phyloP scores from a whole-genome alignment of 768 basidiomycete species.

The Suillus americanus region DNA sequence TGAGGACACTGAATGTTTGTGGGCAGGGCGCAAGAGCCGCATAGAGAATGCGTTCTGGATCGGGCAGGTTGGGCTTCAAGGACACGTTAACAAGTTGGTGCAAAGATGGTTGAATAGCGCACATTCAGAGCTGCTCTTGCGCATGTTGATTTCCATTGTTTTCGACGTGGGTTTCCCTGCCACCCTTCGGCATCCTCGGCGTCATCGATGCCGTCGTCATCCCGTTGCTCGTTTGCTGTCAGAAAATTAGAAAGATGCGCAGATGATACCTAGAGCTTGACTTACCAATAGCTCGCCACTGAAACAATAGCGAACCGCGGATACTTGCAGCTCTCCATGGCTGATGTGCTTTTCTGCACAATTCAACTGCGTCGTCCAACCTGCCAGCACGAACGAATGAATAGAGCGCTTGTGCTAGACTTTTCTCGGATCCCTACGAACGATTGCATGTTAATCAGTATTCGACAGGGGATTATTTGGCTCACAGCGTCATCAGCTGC shows the following conservation, averaged over 20 bases:
- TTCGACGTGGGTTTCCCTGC: conserved; percentile 75
- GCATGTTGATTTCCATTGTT: conserved; percentile 88
- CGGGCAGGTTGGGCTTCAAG: conserved; percentile 52
- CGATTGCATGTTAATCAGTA: background rate
- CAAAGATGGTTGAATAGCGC: conserved; percentile 14
- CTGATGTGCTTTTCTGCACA: conserved; percentile 81
- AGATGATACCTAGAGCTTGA: conserved; percentile 8
- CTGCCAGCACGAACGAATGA: conserved; percentile 83
- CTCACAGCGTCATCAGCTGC: conserved; percentile 80
- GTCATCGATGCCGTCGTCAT: conserved; percentile 46
- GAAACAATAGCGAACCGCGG: conserved; percentile 76
- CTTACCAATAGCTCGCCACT: conserved; percentile 72
- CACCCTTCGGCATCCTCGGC: conserved; percentile 47
- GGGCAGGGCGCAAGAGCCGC: conserved; percentile 79
- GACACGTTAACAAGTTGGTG: background rate
- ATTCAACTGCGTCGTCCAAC: conserved; percentile 78
- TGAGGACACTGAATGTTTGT: conserved; percentile 63
- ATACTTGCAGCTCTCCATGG: conserved; percentile 93
- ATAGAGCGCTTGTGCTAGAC: conserved; percentile 74
- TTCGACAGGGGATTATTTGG: conserved; percentile 4
- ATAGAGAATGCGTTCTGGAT: conserved; percentile 82
- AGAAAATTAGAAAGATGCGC: conserved; percentile 33
- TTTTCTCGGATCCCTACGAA: conserved; percentile 75
- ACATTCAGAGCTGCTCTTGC: conserved; percentile 68
- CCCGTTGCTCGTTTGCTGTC: conserved; percentile 48